Percentiles rank a stretch among this genome's conserved stretches.
Conservation (phyloP, 1,284 basidiomycete genomes). For the Pyrrhoderma lamaoense region DNA sequence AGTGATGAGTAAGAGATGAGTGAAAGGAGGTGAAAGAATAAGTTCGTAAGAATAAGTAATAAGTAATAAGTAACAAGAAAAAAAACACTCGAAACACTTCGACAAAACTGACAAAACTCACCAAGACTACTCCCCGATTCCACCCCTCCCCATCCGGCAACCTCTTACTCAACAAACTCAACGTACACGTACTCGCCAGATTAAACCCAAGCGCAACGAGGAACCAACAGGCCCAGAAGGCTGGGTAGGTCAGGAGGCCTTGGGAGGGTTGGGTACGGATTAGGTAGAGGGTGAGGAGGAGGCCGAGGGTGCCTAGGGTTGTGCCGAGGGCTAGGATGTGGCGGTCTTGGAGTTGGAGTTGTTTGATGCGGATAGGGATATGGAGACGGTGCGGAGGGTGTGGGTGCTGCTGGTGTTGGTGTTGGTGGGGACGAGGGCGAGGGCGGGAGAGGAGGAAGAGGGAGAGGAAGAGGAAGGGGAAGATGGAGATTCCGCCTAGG, state of each 20-base stretch:
- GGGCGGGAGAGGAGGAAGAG: constrained; percentile 53
- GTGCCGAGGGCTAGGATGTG: constrained; percentile 49
- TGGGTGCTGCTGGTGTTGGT: constrained; percentile 45
- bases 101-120: neutral
- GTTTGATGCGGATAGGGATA: constrained; percentile 34
- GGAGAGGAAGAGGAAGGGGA: constrained; percentile 62
- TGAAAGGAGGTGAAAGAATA: no score
- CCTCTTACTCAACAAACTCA: constrained; percentile 60
- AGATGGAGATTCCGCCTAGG: constrained; percentile 51
- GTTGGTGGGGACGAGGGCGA: constrained; percentile 49
- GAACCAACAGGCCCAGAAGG: constrained; percentile 60
- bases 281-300: constrained; percentile 44
- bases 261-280: constrained; percentile 27
- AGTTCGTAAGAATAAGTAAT: neutral
- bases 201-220: constrained; percentile 64
- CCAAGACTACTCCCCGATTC: no score
- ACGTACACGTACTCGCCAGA: constrained; percentile 56
- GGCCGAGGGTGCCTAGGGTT: constrained; percentile 42
- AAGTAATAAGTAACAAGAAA: neutral
- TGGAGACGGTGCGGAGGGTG: constrained; percentile 42
- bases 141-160: no score
- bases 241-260: constrained; percentile 37
- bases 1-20: no score
- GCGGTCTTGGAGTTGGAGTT: constrained; percentile 53
- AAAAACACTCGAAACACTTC: neutral